Percentiles rank a stretch among this genome's conserved stretches.
Evolutionary conservation across 176 grass and related monocot species (phyloP).

Genomic region (Tillandsia leiboldiana): DNA sequence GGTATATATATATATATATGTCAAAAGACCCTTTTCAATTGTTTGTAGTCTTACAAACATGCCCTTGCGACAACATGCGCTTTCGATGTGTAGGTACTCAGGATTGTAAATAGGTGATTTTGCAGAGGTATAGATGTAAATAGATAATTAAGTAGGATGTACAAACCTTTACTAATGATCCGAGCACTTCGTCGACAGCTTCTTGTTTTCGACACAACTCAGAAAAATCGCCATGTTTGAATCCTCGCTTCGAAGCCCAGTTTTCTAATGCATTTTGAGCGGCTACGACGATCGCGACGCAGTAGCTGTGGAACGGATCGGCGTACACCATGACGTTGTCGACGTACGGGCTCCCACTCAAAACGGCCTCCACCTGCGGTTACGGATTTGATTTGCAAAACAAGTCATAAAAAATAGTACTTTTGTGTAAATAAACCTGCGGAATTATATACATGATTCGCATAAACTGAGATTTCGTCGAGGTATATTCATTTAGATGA

Average conservation of each 20-base stretch:
- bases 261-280: constrained; percentile 38
- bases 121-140: no score
- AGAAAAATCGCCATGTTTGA: constrained; percentile 25
- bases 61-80: no score
- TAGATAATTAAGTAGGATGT: not conserved
- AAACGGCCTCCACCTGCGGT: constrained; percentile 60
- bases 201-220: constrained; percentile 70
- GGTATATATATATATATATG: no score
- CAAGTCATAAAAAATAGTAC: no score
- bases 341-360: constrained; percentile 62
- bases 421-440: no score
- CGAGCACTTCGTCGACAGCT: constrained; percentile 64
- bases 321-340: constrained; percentile 92
- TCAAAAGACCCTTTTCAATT: no score
- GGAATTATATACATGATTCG: no score
- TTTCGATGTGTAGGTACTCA: no score
- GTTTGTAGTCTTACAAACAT: no score
- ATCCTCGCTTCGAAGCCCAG: constrained; percentile 61
- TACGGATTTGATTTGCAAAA: not conserved
- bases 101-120: no score
- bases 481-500: no score
- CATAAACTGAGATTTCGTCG: no score
- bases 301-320: constrained; percentile 66
- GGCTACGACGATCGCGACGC: constrained; percentile 62
- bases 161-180: constrained; percentile 57